Base-by-base conservation (phyloP, 495 filamentous ascomycete genomes). In the Usnea hakonensis region DNA sequence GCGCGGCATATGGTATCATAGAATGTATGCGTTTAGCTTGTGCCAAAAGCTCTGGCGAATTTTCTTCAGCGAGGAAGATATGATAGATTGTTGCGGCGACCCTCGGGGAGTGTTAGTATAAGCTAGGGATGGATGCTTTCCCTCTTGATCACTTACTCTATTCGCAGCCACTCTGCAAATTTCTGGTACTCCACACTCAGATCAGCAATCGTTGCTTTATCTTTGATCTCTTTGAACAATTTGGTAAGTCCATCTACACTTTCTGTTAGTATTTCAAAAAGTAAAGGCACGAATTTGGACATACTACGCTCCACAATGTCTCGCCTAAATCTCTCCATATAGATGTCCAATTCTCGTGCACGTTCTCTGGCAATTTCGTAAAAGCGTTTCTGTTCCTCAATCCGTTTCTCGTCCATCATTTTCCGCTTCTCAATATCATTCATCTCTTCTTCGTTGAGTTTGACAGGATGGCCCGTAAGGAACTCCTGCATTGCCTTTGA, bases 151-250 rank as follows among this genome's bases (percentile, higher is more conserved):
- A 73, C 76, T 60, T 71, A 83, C 79, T 98, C 94, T 68, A 98
- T 98, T 33, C 95, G 87, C 55, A 97, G 78, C 94, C 94, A 98
- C 74, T 98, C 94, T 33, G 93, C 93, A 69, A 98, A 98, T 70
- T 97, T 97, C 68, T 94, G 88, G 72, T 97, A 98, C 71, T 97
- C 91, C 33, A 94, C 83, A 68, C 88, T 92, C 28, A 98, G 81
- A 65, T 97, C 91, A 64, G 84, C 81, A 54, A 98, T 90, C 19
- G 80, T 89, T 44, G 87, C 74, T 76, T 97, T 97, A 56, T 89
- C 86, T 63, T 86, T 85, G 70, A 98, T 95, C 73, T 97, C 94
- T 61, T 85, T 79, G 73, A 98, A 96, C 26, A 98, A 85, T 71
- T 90, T 94, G 2, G 93, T 95, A 58, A 98, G 79, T 13, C 94